Evolutionary conservation across 108 stramenopile genomes (phyloP).

Genomic region (Nitzschia sp.): DNA sequence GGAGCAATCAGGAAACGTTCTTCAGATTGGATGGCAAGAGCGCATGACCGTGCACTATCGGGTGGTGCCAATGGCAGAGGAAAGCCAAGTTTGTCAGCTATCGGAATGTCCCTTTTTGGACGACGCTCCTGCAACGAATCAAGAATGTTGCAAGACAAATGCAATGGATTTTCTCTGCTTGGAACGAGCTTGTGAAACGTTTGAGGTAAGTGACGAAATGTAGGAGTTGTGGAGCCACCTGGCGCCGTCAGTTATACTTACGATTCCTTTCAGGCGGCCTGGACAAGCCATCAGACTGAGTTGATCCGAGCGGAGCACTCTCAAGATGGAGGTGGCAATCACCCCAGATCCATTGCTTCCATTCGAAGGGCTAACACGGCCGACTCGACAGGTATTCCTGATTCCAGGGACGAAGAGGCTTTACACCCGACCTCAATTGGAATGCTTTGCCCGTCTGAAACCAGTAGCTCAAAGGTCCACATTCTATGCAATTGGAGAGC

Average conservation of each 20-base stretch:
- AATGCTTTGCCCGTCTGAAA: constrained; percentile 52
- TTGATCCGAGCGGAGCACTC: constrained; percentile 37
- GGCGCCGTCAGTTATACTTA: no score
- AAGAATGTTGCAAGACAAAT: constrained; percentile 1
- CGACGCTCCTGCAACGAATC: not conserved
- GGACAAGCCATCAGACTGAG: constrained; percentile 37
- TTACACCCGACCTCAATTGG: constrained; percentile 76
- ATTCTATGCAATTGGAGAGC: constrained; percentile 75
- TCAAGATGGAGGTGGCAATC: constrained; percentile 61
- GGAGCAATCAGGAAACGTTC: constrained; percentile 23
- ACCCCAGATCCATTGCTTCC: constrained; percentile 76
- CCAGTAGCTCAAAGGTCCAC: constrained; percentile 48
- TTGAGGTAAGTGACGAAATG: constrained; percentile 37
- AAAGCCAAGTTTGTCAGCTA: constrained; percentile 38
- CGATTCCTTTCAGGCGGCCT: constrained; percentile 28
- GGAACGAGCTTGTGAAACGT: constrained; percentile 65
- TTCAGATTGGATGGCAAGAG: constrained; percentile 81
- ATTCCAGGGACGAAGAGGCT: not conserved
- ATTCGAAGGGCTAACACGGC: constrained; percentile 73
- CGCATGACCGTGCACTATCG: constrained; percentile 68
- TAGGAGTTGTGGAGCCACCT: no score
- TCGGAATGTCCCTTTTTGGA: constrained; percentile 49
- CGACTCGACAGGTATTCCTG: not conserved
- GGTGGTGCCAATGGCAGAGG: constrained; percentile 45
- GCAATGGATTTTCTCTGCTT: constrained; percentile 69